phyloP scores from a whole-genome alignment of 140 eudicot genomes.

The Erigeron philadelphicus region DNA sequence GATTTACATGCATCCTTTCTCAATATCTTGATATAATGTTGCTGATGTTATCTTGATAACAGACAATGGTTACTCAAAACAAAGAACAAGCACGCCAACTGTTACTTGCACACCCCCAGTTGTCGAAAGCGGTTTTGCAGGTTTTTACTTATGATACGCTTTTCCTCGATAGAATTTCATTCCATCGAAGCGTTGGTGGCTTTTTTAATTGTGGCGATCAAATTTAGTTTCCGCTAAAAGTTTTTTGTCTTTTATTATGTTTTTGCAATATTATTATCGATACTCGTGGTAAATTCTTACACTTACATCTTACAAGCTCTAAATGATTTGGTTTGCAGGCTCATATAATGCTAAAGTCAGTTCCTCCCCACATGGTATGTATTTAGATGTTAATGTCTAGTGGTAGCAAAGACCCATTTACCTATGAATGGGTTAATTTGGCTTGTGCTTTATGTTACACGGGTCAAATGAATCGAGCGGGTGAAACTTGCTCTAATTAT shows the following conservation, averaged over 20 bases:
- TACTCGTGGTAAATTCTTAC: not conserved
- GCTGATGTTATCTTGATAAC: conserved; percentile 29
- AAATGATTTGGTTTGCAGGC: conserved; percentile 54
- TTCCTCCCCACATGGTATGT: conserved; percentile 76
- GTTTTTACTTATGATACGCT: not conserved
- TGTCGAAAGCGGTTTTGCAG: conserved; percentile 71
- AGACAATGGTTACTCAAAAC: conserved; percentile 72
- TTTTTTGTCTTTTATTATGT: conserved; percentile 2
- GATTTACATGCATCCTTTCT: conserved; percentile 4
- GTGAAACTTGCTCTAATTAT: not conserved
- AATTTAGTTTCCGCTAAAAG: conserved; percentile 9
- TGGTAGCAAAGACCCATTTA: not conserved
- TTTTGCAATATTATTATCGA: not conserved
- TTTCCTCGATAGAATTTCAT: not conserved
- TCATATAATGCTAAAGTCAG: conserved; percentile 65
- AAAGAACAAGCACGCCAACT: conserved; percentile 84
- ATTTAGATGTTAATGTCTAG: conserved; percentile 7
- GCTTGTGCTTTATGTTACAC: not conserved
- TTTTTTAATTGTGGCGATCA: not conserved
- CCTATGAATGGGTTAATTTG: not conserved
- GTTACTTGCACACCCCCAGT: conserved; percentile 48
- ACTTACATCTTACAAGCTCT: conserved; percentile 18
- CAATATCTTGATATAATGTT: conserved; percentile 12
- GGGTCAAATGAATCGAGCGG: not conserved
- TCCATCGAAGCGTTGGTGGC: not conserved